Evolutionary conservation across 2,329 filamentous ascomycete species (phyloP), one percentile per base, ranked within the genome.

Genomic region (Lachnellula occidentalis): DNA sequence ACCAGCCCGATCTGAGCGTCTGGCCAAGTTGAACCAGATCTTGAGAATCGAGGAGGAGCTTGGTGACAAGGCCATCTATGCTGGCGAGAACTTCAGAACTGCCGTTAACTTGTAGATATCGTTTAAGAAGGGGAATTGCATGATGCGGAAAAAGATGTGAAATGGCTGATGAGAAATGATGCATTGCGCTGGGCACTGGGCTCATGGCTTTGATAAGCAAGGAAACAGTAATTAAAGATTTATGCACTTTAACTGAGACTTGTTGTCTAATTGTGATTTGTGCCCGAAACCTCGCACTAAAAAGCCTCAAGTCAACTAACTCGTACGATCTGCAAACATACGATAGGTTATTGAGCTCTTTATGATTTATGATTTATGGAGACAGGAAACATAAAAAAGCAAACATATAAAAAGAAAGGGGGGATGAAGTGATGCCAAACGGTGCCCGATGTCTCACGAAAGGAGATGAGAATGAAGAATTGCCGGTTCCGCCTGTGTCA

Each of bases 21-120:
- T 97, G 66, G 94, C 94, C 76, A 99, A 99, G 85, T 89, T 99
- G 73, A 99, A 99, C 88, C 94, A 99, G 83, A 96, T 99, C 71
- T 88, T 99, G 71, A 90, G 94, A 72, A 99, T 99, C 69, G 94
- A 99, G 85, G 94, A 99, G 81, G 94, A 99, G 83, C 87, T 99
- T 63, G 92, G 92, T 68, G 82, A 85, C 69, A 87, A 94, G 69
- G 94, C 92, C 66, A 72, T 97, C 76, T 99, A 92, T 73, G 92
- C 92, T 67, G 94, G 94, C 67, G 77, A 81, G 71, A 91, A 90
- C 72, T 99, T 97, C 90, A 88, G 92, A 79, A 91, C 78, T 67
- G 78, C 92, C 61, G 87, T 96, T 70, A 92, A 89, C 80, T 75
- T 96, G 76, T 95, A 90, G 85, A 58, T 56, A 39, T 22, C 17